Base-by-base conservation (phyloP, 495 filamentous ascomycete genomes). In the Penicillium roqueforti region DNA sequence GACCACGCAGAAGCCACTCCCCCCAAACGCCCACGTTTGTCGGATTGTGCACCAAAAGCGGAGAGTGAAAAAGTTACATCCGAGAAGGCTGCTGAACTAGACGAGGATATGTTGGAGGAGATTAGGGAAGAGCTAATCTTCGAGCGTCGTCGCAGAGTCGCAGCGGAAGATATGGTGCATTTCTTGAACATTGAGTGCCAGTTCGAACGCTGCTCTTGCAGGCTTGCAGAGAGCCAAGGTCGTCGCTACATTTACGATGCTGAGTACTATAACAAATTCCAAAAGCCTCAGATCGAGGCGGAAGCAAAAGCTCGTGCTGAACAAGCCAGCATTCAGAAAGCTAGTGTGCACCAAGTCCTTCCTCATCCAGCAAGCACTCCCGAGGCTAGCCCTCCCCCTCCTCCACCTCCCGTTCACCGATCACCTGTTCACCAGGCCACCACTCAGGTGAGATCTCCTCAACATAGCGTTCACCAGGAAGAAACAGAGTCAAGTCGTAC, bases 111-210 rank as follows among this genome's bases (percentile, higher is more conserved):
- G 46, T 67, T 87, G 32, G 82, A 84, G 6, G 75, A 83, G 19
- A 59, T 92, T 11, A 76, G 75, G 25, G 76, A 80, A n/a, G 76
- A 84, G 11, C 79, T 90, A 39, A 67, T 81, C 37, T 78, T 73
- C 63, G 88, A 93, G 72, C 83, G 76, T 62, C 80, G 80, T 48
- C 73, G 83, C 39, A 80, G 88, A 41, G 71, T 80, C 29, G 76
- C 85, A 14, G 86, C 88, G 0, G 79, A 91, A 52, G 86, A 88
- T 13, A 82, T 85, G 59, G 72, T 92, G 23, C 80, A 91, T n/a
- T 95, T 91, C 65, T 72, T 96, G 75, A 82, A 87, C 58, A 79
- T 87, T 55, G 89, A 95, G 65, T 95, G 91, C 67, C 79, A 83
- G 42, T 83, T 92, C 52, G 79, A 80, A 51, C 80, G 80, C 65